Evolutionary conservation across 169 alveolate genomes (phyloP).

Genomic region (Cryptosporidium baileyi): DNA sequence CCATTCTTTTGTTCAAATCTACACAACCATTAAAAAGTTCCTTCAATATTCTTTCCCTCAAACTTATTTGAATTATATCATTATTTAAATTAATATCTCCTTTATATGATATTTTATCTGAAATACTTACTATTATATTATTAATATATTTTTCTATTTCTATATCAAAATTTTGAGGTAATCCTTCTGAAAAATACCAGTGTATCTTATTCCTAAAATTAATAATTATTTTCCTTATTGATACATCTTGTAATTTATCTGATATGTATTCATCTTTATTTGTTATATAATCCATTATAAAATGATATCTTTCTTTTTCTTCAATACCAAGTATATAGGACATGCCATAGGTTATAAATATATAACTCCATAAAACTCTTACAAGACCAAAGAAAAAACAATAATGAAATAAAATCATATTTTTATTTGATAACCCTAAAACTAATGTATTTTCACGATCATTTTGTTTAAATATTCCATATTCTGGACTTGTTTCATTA

Average conservation of each 20-base stretch:
- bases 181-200: background rate
- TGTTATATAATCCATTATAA: background rate
- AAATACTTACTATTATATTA: background rate
- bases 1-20: conserved; percentile 6
- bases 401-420: conserved; percentile 5
- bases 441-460: background rate
- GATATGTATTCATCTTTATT: background rate
- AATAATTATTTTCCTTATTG: background rate
- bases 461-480: background rate
- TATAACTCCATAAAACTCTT: conserved; percentile 6
- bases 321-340: background rate
- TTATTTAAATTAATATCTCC: too few relatives aligned
- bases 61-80: background rate
- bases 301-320: background rate
- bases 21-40: background rate
- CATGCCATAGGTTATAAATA: conserved; percentile 6
- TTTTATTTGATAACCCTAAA: background rate
- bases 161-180: conserved; percentile 14
- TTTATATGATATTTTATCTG: background rate
- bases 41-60: background rate
- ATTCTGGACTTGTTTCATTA: conserved; percentile 5
- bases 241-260: background rate
- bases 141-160: background rate
- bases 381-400: conserved; percentile 26
- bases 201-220: conserved; percentile 5